phyloP scores from a whole-genome alignment of 805 yeast species.

The Ogataea paradorogensis region DNA sequence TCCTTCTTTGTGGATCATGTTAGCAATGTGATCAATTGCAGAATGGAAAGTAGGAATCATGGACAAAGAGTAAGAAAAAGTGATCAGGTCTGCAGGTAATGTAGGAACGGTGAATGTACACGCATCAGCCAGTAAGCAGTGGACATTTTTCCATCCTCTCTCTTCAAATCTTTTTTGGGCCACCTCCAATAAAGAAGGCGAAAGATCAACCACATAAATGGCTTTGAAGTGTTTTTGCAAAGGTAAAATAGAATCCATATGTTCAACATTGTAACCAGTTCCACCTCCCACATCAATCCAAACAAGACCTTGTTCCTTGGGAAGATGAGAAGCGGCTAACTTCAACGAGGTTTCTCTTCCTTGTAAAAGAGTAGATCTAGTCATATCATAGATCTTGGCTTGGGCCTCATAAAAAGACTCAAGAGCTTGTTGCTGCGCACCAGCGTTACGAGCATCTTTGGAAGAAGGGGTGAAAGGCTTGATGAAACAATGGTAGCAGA shows the following conservation, averaged over 20 bases:
- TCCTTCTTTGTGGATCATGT: conserved; percentile 54
- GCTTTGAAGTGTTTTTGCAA: conserved; percentile 53
- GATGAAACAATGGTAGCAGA: conserved; percentile 53
- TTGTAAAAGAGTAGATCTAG: conserved; percentile 61
- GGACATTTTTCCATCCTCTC: conserved; percentile 56
- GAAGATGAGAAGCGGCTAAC: conserved; percentile 56
- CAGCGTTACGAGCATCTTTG: conserved; percentile 25
- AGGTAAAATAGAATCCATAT: conserved; percentile 58
- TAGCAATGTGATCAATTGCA: conserved; percentile 65
- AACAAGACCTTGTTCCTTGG: conserved; percentile 43
- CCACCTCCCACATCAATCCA: conserved; percentile 89
- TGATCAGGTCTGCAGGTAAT: conserved; percentile 61
- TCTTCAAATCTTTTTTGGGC: conserved; percentile 57
- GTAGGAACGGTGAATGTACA: conserved; percentile 58
- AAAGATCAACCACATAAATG: conserved; percentile 69
- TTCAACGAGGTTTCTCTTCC: conserved; percentile 67
- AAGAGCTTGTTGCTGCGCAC: conserved; percentile 54
- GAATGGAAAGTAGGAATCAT: conserved; percentile 85
- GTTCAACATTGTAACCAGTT: conserved; percentile 78
- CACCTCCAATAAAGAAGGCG: conserved; percentile 72
- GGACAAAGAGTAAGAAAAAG: conserved; percentile 77
- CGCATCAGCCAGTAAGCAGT: conserved; percentile 71
- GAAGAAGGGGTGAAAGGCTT: conserved; percentile 49
- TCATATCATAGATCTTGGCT: conserved; percentile 72
- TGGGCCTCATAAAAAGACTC: conserved; percentile 75